Conservation (phyloP, 495 filamentous ascomycete species). For the Xylaria telfairii region DNA sequence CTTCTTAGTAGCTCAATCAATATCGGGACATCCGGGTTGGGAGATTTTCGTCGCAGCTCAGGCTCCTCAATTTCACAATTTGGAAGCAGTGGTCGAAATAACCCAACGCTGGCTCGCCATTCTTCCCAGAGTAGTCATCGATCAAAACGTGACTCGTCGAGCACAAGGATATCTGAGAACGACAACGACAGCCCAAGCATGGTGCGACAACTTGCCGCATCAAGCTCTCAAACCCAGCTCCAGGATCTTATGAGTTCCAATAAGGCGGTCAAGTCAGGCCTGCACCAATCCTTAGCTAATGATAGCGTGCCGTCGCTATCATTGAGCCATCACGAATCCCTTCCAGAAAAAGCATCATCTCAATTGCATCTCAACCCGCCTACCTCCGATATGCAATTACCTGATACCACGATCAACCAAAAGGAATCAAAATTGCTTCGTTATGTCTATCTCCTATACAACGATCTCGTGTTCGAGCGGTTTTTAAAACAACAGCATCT, state of each 20-base stretch:
- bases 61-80: constrained; percentile 53
- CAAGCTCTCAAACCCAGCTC: constrained; percentile 54
- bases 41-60: constrained; percentile 53
- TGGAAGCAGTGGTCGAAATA: constrained; percentile 36
- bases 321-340: constrained; percentile 49
- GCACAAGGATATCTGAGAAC: constrained; percentile 43
- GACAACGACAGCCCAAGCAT: constrained; percentile 63
- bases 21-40: background rate
- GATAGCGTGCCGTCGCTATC: constrained; percentile 58
- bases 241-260: constrained; percentile 62
- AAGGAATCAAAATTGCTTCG: constrained; percentile 66
- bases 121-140: constrained; percentile 49
- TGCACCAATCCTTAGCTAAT: constrained; percentile 56
- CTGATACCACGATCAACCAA: constrained; percentile 35
- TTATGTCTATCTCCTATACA: constrained; percentile 69
- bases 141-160: constrained; percentile 49
- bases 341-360: constrained; percentile 36
- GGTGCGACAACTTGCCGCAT: constrained; percentile 50
- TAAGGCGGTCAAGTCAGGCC: constrained; percentile 55
- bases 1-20: constrained; percentile 46
- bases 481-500: constrained; percentile 79
- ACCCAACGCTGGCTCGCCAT: constrained; percentile 36
- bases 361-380: constrained; percentile 28
- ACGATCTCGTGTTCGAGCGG: constrained; percentile 78
- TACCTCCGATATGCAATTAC: constrained; percentile 10